Evolutionary conservation across 306 rosid species (phyloP).

Genomic region (Cyamopsis tetragonoloba): DNA sequence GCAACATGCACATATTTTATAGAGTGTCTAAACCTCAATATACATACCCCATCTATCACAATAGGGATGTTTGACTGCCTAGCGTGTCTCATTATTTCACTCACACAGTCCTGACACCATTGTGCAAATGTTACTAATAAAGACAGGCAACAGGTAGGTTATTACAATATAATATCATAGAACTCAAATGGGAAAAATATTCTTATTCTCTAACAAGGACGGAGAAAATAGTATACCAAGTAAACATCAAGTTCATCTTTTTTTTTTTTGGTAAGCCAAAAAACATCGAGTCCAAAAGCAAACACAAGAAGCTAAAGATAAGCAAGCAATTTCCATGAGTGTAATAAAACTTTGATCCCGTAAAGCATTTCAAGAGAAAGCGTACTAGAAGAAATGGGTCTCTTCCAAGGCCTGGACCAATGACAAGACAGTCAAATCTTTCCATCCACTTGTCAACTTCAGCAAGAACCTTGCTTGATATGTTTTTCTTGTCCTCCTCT

Average conservation of each 20-base stretch:
- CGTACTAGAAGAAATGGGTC: constrained; percentile 82
- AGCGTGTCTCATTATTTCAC: constrained; percentile 73
- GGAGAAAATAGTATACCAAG: not conserved
- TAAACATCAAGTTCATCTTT: not conserved
- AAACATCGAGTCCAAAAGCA: not conserved
- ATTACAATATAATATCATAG: not conserved
- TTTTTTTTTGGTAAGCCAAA: no score
- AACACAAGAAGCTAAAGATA: constrained; percentile 19
- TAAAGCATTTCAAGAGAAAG: constrained; percentile 24
- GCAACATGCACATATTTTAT: constrained; percentile 3
- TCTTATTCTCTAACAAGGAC: not conserved
- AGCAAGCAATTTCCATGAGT: not conserved
- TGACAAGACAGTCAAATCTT: constrained; percentile 84
- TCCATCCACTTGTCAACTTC: constrained; percentile 85
- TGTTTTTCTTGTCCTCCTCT: constrained; percentile 58
- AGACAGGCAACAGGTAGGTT: not conserved
- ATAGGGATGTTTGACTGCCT: constrained; percentile 64
- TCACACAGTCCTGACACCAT: constrained; percentile 66
- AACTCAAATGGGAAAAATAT: not conserved
- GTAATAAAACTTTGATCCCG: not conserved
- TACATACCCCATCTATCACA: constrained; percentile 81
- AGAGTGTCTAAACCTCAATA: constrained; percentile 12
- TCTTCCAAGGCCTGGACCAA: constrained; percentile 98
- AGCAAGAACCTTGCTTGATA: constrained; percentile 55
- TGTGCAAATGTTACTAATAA: constrained; percentile 26